Base-by-base conservation (phyloP, 257 asterid genomes). In the Mitragyna speciosa region DNA sequence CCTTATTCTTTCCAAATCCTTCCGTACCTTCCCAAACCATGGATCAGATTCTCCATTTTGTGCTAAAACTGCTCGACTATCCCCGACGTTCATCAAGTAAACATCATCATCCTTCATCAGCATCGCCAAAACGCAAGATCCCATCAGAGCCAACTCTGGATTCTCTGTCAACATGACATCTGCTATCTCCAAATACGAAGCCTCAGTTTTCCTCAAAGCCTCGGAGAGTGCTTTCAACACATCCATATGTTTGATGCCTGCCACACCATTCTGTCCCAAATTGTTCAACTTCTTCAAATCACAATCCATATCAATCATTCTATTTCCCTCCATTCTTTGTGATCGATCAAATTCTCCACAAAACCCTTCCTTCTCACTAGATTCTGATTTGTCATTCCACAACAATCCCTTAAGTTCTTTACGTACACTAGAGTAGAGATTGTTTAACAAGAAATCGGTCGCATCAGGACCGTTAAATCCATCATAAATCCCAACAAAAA, bases 381-480 rank as follows among this genome's bases (percentile, higher is more conserved):
- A 80, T 48, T 91, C 96, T 6, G 74, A 70, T 79, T 85, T 91
- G 2, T 93, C 99, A 70, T 84, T 83, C 99, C 98, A 95, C 15
- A 91, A 72, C 69, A 93, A 59, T 15, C 98, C 99, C 72, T 89
- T 95, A 11, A 95, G 92, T 82, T 95, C 99, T 59, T 89, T 95
- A 72, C 85, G 84, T 0, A 95, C 97, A 79, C 90, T 91, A 6
- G 92, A 81, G 66, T 95, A 95, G 12, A 95, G 92, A 86, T 93
- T 90, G 41, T 69, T 92, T 41, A 89, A 70, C 73, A 95, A 79
- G 66, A 90, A 95, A 86, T 95, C 99, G 1, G 98, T 93, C 28
- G 99, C 99, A 86, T 95, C 99, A 17, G 99, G 99, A 58, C 99
- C 99, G 12, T 85, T 91, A 52, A 95, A 95, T 80, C 99, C 99